phyloP scores from a whole-genome alignment of 2,329 filamentous ascomycete species.

The Blastomyces gilchristii region DNA sequence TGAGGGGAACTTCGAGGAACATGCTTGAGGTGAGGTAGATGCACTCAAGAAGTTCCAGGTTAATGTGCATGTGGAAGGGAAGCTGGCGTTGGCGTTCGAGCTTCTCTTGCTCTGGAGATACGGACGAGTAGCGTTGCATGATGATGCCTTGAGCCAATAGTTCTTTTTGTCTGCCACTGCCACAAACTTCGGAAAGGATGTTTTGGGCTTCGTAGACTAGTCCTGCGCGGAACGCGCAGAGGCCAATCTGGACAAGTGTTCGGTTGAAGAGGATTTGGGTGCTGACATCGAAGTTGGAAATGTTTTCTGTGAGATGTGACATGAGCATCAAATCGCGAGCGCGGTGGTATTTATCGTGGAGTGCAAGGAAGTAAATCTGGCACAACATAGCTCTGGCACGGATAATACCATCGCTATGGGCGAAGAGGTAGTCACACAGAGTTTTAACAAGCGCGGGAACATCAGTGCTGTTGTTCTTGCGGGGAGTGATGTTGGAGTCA shows the following conservation, averaged over 20 bases:
- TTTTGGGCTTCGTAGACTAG: slow-evolving; percentile 96
- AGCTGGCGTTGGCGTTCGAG: slow-evolving; percentile 94
- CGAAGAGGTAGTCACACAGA: slow-evolving; percentile 91
- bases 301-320: slow-evolving; percentile 97
- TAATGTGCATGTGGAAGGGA: slow-evolving; percentile 99
- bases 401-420: slow-evolving; percentile 89
- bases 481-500: slow-evolving; percentile 72
- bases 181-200: slow-evolving; percentile 95
- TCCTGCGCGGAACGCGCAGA: slow-evolving; percentile 95
- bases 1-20: slow-evolving; percentile 93
- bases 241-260: slow-evolving; percentile 91
- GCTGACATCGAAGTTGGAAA: slow-evolving; percentile 89
- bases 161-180: slow-evolving; percentile 95
- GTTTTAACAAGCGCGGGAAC: slow-evolving; percentile 65
- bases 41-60: slow-evolving; percentile 93
- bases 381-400: slow-evolving; percentile 94
- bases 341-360: slow-evolving; percentile 97
- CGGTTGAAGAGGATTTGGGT: slow-evolving; percentile 98
- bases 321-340: slow-evolving; percentile 99
- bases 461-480: slow-evolving; percentile 52
- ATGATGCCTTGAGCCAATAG: slow-evolving; percentile 95
- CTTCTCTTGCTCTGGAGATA: slow-evolving; percentile 94
- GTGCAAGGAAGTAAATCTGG: slow-evolving; percentile 95
- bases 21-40: slow-evolving; percentile 99
- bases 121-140: slow-evolving; percentile 92